phyloP scores from a whole-genome alignment of 2,329 filamentous ascomycete species.

The Emydomyces testavorans region DNA sequence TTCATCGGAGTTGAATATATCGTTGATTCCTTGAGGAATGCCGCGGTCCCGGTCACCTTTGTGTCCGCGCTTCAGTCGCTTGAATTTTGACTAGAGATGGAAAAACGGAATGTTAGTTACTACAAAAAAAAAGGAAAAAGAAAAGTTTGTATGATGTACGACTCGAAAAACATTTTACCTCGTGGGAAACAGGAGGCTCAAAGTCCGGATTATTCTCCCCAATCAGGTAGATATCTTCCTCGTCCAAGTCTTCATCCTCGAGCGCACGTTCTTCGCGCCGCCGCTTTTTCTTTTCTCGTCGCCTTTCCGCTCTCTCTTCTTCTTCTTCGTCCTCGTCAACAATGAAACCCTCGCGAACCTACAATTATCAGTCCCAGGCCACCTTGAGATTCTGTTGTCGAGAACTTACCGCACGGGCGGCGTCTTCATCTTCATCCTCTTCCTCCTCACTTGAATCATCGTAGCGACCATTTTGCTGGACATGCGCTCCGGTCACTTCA shows the following conservation, averaged over 20 bases:
- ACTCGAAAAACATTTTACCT: conserved; percentile 44
- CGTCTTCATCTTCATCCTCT: conserved; percentile 83
- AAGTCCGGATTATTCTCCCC: conserved; percentile 66
- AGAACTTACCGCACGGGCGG: conserved; percentile 55
- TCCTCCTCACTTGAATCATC: conserved; percentile 89
- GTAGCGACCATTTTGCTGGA: conserved; percentile 39
- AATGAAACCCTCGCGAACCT: conserved; percentile 93
- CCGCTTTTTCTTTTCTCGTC: conserved; percentile 63
- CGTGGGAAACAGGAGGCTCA: conserved; percentile 53
- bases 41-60: conserved; percentile 52
- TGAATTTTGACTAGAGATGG: conserved; percentile 59
- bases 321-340: conserved; percentile 83
- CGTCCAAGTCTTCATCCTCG: conserved; percentile 75
- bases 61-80: conserved; percentile 85
- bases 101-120: conserved; percentile 2
- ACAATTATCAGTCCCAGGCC: conserved; percentile 12
- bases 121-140: no score
- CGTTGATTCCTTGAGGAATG: conserved; percentile 62
- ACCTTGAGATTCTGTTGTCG: background rate
- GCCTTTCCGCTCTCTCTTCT: conserved; percentile 50
- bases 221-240: conserved; percentile 92
- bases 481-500: conserved; percentile 39
- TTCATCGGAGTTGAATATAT: conserved; percentile 94
- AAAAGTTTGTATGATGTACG: conserved; percentile 1
- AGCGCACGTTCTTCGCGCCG: conserved; percentile 65